Base-by-base conservation (phyloP, 2,329 filamentous ascomycete genomes). In the Cercospora sojina region DNA sequence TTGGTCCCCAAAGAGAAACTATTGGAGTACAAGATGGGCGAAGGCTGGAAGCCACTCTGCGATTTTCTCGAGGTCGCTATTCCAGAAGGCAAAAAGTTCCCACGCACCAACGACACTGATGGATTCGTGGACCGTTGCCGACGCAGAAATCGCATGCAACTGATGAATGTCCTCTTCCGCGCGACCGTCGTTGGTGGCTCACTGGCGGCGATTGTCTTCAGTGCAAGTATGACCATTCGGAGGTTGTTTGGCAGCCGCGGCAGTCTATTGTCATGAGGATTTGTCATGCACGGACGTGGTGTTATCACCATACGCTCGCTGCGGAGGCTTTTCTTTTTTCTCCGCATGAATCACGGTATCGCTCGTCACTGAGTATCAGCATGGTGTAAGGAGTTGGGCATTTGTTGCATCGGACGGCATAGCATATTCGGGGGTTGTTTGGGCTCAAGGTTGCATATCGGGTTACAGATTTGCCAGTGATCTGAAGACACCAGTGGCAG, bases 61-160 rank as follows among this genome's bases (percentile, higher is more conserved):
- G 80, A 85, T 66, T 85, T 86, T 77, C 79, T 86, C 49, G 83
- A 81, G 31, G 81, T 84, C 55, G 81, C 83, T 18, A 74, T 84
- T 1, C 84, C 84, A 3, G 79, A 78, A 47, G 75, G 83, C 72
- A 79, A 78, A 63, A 78, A 81, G 62, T 85, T 84, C 74, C 83
- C 83, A 16, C 80, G 81, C 61, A 83, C 82, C 47, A 85, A 85
- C 72, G 83, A 85, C 74, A 84, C 83, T 66, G 82, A 83, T 73
- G 80, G 83, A 67, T 86, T 86, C 75, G 84, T 85, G 70, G 82
- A 83, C 71, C 81, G 84, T 70, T 86, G 83, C 77, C 80, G 80
- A 65, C 80, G 77, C 57, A 79, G 84, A 55, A 86, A 86, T 77
- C 79, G 82, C 68, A 82, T 82, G 73, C 84, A 86, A 74, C 85